phyloP scores from a whole-genome alignment of 2,329 filamentous ascomycete species.

The Simplicillium sp. region DNA sequence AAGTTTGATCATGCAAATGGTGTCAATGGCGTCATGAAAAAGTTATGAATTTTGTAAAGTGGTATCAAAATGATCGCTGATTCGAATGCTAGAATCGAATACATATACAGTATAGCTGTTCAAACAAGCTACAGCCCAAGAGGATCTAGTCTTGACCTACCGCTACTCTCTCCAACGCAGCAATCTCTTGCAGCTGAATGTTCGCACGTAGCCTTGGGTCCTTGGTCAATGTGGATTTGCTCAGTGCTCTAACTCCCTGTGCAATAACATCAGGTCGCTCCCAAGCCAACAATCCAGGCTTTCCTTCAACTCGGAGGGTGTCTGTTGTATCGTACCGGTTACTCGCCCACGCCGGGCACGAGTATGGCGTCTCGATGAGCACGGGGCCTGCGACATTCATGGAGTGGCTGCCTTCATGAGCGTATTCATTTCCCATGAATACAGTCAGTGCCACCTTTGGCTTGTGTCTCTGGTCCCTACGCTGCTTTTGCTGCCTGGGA shows the following conservation, averaged over 20 bases:
- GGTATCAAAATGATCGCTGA: no score
- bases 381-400: conserved; percentile 11
- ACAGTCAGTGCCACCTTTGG: conserved; percentile 30
- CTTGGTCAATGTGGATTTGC: conserved; percentile 24
- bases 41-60: no score
- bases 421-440: no score
- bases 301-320: conserved; percentile 26
- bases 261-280: conserved; percentile 36
- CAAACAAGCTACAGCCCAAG: conserved; percentile 1
- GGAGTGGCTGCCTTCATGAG: conserved; percentile 1
- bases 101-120: no score
- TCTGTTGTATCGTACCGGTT: conserved; percentile 32
- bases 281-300: conserved; percentile 36
- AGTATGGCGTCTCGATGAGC: conserved; percentile 21
- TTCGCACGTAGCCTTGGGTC: conserved; percentile 26
- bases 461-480: no score
- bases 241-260: conserved; percentile 20
- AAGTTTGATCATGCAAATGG: no score
- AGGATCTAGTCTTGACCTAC: conserved; percentile 10
- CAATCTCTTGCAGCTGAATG: conserved; percentile 11
- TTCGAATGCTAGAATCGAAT: no score
- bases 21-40: no score
- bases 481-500: no score
- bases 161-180: conserved; percentile 23
- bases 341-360: conserved; percentile 39